A percentile compares a stretch with the other conserved stretches of the same genome.
phyloP scores from a whole-genome alignment of 305 asterid genomes.

The Euphrasia arctica region DNA sequence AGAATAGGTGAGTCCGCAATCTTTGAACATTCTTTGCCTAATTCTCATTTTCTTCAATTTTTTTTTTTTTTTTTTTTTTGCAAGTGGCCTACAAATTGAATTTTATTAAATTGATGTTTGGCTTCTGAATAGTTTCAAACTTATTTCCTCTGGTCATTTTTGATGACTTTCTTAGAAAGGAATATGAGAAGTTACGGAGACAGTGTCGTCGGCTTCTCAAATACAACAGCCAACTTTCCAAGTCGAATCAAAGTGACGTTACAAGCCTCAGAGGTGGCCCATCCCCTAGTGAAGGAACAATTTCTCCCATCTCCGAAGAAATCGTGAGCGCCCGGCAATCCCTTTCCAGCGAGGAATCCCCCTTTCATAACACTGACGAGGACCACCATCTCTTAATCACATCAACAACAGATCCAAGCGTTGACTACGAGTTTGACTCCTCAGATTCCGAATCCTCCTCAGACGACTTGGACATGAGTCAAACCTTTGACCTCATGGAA shows the following conservation, averaged over 20 bases:
- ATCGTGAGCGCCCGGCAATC: constrained; percentile 78
- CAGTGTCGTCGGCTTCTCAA: constrained; percentile 58
- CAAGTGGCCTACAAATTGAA: not conserved
- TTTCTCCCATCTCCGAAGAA: constrained; percentile 70
- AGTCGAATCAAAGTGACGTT: constrained; percentile 40
- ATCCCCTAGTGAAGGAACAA: constrained; percentile 42
- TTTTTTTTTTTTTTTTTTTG: not conserved
- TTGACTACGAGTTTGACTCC: constrained; percentile 59
- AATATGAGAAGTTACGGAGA: constrained; percentile 73
- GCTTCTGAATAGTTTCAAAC: constrained; percentile 9
- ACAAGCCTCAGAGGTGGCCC: constrained; percentile 43
- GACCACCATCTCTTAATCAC: constrained; percentile 51
- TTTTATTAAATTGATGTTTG: not conserved
- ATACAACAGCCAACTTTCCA: constrained; percentile 30
- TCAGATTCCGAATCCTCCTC: constrained; percentile 69
- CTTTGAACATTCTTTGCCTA: constrained; percentile 7
- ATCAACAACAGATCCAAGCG: constrained; percentile 39
- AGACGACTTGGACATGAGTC: constrained; percentile 63
- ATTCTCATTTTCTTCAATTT: not conserved
- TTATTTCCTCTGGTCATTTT: constrained; percentile 23
- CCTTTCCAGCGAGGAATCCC: constrained; percentile 76
- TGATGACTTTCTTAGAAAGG: constrained; percentile 55
- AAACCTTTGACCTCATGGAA: constrained; percentile 58
- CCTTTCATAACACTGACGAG: constrained; percentile 24
- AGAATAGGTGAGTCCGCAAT: constrained; percentile 46